These are phyloP conservation scores for Colletotrichum sp. DNA, from an alignment of 2,329 filamentous ascomycete species.

Conservation along the genomic window DNA sequence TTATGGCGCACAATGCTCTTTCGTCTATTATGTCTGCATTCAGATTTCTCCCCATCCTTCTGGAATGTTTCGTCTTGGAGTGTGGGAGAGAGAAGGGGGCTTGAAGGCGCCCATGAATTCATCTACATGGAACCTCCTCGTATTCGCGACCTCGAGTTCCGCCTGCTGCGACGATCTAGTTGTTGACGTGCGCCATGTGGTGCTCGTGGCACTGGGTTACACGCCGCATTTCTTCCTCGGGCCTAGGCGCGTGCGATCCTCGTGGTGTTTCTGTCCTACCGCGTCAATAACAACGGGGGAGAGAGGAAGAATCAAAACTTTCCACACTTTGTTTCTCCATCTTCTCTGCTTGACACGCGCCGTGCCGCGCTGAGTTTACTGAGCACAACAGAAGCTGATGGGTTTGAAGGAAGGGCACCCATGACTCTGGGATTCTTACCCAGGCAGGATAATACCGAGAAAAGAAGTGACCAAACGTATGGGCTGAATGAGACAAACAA, in stretches of 20 bases:
- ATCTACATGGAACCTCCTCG: slow-evolving; percentile 4
- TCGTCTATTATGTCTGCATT: slow-evolving; percentile 2
- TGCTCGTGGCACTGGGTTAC: background rate
- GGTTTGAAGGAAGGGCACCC: background rate
- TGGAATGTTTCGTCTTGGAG: background rate
- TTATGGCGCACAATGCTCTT: background rate
- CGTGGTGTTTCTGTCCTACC: background rate
- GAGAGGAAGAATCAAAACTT: background rate
- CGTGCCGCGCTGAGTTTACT: background rate
- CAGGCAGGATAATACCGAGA: background rate
- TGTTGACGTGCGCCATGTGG: slow-evolving; percentile 1
- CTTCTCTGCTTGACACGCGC: background rate
- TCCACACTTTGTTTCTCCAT: background rate
- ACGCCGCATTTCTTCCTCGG: background rate
- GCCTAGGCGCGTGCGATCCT: background rate
- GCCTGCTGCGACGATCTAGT: background rate
- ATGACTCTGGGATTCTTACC: background rate
- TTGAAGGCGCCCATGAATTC: background rate
- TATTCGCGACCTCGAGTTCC: background rate
- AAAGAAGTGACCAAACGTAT: background rate
- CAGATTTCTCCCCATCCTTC: background rate
- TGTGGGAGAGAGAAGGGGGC: background rate
- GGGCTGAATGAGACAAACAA: background rate
- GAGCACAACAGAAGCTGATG: background rate
- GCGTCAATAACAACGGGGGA: background rate